Evolutionary conservation across 345 rosid genomes (phyloP).

Genomic region (Trapa incisa): DNA sequence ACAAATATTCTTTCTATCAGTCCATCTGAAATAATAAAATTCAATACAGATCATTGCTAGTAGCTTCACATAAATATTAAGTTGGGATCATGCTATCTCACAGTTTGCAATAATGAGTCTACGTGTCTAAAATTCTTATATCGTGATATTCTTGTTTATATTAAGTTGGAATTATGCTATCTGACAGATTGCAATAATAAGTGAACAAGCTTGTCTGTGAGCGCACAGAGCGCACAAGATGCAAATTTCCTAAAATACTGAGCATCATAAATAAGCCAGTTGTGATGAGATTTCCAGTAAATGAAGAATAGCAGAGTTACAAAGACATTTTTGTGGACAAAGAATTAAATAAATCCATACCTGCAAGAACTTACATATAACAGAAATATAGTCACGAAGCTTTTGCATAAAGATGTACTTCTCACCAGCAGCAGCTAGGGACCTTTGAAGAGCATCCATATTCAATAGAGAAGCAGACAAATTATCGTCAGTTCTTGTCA

Average conservation of each 20-base stretch:
- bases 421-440: conserved; percentile 83
- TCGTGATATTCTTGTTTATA: not conserved
- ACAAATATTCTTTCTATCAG: too few species aligned
- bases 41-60: too few species aligned
- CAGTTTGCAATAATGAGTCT: not conserved
- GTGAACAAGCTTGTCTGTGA: not conserved
- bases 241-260: not conserved
- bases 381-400: conserved; percentile 92
- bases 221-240: not conserved
- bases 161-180: not conserved
- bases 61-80: too few species aligned
- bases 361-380: conserved; percentile 94
- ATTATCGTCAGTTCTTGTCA: conserved; percentile 69
- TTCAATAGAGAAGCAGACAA: conserved; percentile 70
- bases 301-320: not conserved
- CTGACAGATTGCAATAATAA: not conserved
- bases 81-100: too few species aligned
- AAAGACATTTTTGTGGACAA: not conserved
- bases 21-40: too few species aligned
- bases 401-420: conserved; percentile 98
- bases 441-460: conserved; percentile 61
- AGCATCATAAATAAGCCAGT: not conserved
- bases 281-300: not conserved
- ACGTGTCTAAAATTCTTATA: not conserved
- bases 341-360: conserved; percentile 42